Base-by-base conservation (phyloP, 192 early-diverging fungal genomes). In the Mortierella hygrophila region DNA sequence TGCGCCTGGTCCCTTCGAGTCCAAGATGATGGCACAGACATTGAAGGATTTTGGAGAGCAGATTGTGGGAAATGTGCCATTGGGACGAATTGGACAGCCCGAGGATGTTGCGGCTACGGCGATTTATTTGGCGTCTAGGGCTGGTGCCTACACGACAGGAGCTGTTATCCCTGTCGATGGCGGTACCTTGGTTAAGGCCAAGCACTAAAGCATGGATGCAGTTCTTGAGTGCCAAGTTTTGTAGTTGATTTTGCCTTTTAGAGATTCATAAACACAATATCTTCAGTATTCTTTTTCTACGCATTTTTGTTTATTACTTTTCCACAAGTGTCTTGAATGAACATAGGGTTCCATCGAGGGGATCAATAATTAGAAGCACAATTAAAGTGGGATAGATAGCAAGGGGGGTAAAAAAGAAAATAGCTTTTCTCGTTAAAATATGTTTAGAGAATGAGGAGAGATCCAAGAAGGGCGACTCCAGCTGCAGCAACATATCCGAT, bases 31-130 rank as follows among this genome's bases (percentile, higher is more conserved):
- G 94, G 88, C 88, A 47, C 90, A 83, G 5, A 95, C 94, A 1
- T 68, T 96, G 65, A 88, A 87, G 1, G 88, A 86, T 32, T 80
- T 89, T 75, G 85, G 90, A 4, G 91, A 95, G 15, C 52, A 55
- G 15, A 94, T 96, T 60, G 89, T 93, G 0, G 70, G 78, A 11
- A 63, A 70, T 52, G 86, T 95, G 78, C 96, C 97, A 15, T 57
- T 96, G 75, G 91, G 92, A 20, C 91, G 97, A 26, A 95, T 99
- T 78, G 98, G 98, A 0, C 82, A 83, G 20, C 88, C 95, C 2
- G 92, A 95, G 81, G 97, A 98, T 89, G 95, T 98, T 91, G 97
- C 95, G 63, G 98, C 95, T 26, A 89, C 96, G 2, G 92, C 93
- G 35, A 88, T 99, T 35, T 99, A 95, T 82, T 86, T 98, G 76